Percentiles rank a stretch among this genome's conserved stretches.
Evolutionary conservation across 345 rosid species (phyloP).

Genomic region (Hibiscus syriacus): DNA sequence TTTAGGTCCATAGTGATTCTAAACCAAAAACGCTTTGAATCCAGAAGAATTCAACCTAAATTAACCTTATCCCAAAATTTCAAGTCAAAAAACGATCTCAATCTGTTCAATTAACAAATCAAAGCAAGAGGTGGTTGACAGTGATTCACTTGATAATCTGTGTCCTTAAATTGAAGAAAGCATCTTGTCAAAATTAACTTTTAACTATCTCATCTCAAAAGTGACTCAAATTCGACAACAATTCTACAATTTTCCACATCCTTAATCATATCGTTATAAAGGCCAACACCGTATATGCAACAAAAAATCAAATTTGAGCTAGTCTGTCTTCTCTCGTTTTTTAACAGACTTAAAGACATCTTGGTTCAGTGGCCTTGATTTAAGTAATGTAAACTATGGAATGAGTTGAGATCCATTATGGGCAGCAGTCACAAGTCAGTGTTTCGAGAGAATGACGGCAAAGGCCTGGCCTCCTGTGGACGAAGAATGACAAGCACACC

Average conservation of each 20-base stretch:
- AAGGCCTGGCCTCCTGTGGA: constrained; percentile 85
- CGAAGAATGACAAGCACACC: constrained; percentile 78
- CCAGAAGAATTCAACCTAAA: too few relatives aligned
- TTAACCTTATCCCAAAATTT: too few relatives aligned
- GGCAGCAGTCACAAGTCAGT: constrained; percentile 45
- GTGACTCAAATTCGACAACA: constrained; percentile 13
- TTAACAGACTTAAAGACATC: background rate
- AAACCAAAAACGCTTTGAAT: too few relatives aligned
- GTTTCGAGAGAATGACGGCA: constrained; percentile 90
- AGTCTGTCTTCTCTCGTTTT: background rate
- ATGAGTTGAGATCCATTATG: background rate
- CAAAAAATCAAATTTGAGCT: background rate
- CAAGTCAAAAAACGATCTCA: too few relatives aligned
- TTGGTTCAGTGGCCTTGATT: background rate
- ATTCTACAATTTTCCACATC: constrained; percentile 26
- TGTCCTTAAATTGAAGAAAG: background rate
- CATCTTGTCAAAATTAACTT: background rate
- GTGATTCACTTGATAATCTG: background rate
- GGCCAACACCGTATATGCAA: background rate
- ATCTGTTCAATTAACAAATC: too few relatives aligned
- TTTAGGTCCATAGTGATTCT: too few relatives aligned
- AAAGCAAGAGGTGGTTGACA: background rate
- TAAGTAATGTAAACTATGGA: background rate
- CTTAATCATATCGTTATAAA: constrained; percentile 3
- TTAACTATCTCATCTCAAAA: background rate